phyloP scores from a whole-genome alignment of 2,329 filamentous ascomycete species.

The Salinomyces thailandicus region DNA sequence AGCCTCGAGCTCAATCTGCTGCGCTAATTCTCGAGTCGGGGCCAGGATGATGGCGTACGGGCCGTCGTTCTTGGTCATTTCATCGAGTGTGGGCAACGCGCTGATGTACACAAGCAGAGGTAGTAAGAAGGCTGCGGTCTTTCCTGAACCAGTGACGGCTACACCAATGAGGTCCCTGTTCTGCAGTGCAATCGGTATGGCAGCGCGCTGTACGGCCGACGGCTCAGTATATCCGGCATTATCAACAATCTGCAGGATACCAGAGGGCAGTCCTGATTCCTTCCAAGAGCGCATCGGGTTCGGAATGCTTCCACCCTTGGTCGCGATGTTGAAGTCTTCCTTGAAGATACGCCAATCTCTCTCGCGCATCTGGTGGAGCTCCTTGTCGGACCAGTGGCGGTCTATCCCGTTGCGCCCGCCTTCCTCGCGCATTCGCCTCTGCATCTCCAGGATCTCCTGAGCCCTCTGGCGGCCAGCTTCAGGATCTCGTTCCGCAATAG shows the following conservation, averaged over 20 bases:
- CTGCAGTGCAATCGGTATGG: constrained; percentile 89
- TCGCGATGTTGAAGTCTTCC: constrained; percentile 94
- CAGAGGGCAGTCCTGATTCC: constrained; percentile 69
- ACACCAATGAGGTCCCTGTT: constrained; percentile 95
- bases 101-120: constrained; percentile 91
- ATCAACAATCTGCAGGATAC: constrained; percentile 70
- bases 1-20: constrained; percentile 92
- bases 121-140: constrained; percentile 89
- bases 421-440: constrained; percentile 63
- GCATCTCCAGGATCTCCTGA: constrained; percentile 73
- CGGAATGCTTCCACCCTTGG: constrained; percentile 82
- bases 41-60: constrained; percentile 96
- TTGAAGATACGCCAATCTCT: constrained; percentile 99
- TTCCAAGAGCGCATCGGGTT: constrained; percentile 94
- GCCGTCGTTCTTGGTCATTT: constrained; percentile 82
- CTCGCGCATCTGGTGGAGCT: constrained; percentile 85
- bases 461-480: constrained; percentile 70
- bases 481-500: constrained; percentile 62
- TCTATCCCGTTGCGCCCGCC: constrained; percentile 64
- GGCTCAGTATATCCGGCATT: constrained; percentile 86
- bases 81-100: constrained; percentile 72
- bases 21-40: constrained; percentile 90
- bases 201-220: constrained; percentile 81
- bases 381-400: constrained; percentile 94
- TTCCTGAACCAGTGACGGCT: constrained; percentile 94